A percentile compares a stretch with the other conserved stretches of the same genome.
Conservation (phyloP, 192 early-diverging fungal species). For the Coemansia sp. region DNA sequence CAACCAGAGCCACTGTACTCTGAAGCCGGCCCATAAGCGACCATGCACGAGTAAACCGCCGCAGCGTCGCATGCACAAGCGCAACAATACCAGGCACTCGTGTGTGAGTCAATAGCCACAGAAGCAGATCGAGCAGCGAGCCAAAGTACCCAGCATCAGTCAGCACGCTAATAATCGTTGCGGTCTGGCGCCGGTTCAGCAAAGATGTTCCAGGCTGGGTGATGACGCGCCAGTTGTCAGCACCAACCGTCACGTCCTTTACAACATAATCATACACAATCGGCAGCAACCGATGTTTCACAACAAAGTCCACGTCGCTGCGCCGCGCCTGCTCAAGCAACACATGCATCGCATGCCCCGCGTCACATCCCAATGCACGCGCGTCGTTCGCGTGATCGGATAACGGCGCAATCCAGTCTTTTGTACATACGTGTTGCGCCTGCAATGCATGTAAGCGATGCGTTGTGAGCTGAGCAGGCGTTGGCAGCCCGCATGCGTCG, state of each 20-base stretch:
- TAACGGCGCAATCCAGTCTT: constrained; percentile 42
- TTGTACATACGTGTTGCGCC: constrained; percentile 18
- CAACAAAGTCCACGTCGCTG: constrained; percentile 17
- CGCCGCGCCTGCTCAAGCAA: constrained; percentile 20
- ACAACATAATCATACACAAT: constrained; percentile 48
- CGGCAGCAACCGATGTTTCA: constrained; percentile 36
- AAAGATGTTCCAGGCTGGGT: constrained; percentile 72
- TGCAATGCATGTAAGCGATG: constrained; percentile 7
- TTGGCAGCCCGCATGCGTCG: constrained; percentile 14
- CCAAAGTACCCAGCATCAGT: constrained; percentile 6
- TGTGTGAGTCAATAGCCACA: constrained; percentile 42
- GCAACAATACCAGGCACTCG: constrained; percentile 6
- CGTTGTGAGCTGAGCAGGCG: constrained; percentile 12
- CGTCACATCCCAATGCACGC: constrained; percentile 8
- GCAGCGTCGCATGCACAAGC: constrained; percentile 20
- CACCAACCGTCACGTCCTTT: constrained; percentile 49
- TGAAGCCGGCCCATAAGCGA: constrained; percentile 23
- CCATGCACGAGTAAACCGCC: constrained; percentile 23
- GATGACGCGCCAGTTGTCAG: constrained; percentile 77
- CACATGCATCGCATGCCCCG: not conserved
- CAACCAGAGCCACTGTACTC: constrained; percentile 15
- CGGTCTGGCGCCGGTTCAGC: constrained; percentile 67
- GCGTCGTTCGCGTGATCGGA: constrained; percentile 21
- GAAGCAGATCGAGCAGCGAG: constrained; percentile 37
- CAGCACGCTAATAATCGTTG: constrained; percentile 35